Evolutionary conservation across 805 yeast genomes (phyloP), one percentile per base, ranked within the genome.

Genomic region (Wickerhamiella dianesei): DNA sequence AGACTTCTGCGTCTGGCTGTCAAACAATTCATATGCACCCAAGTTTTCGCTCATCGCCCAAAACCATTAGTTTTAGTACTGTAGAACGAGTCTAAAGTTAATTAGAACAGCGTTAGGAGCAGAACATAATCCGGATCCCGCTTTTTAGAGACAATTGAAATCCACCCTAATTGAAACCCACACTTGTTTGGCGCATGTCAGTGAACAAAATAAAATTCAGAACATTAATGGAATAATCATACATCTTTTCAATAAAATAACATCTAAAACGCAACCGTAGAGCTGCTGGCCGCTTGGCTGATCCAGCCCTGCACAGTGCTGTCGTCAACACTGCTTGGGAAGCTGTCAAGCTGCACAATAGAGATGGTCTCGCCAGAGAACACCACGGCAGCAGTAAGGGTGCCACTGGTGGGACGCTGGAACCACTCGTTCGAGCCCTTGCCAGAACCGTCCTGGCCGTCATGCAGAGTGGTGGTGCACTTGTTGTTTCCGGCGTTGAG

Each of bases 341-440:
- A 80, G 56, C 72, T 77, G 58, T 76, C 80, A 47, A 87, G 75
- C 58, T 85, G 65, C 59, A 76, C 74, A 55, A 86, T 72, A 37
- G 63, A 56, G 44, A 64, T 50, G 48, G 62, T 63, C 37, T 66
- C 70, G 40, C 65, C 67, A 53, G 74, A 69, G 68, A 92, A 89
- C 60, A 92, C 69, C 50, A 76, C 96, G 55, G 95, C 97, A 60
- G 92, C 96, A 73, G 84, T 86, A 72, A 86, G 69, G 40, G 94
- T 70, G 18, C 77, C 72, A 51, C 69, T 60, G 41, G 82, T 74
- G 58, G 98, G 98, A 76, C 98, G 86, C 19, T 64, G 59, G 65
- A 92, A 84, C 75, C 81, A 89, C 70, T 89, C 92, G 53, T 78
- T 71, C 51, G 95, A 70, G 60, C 95, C 94, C 63, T 89, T 94